Evolutionary conservation across 768 basidiomycete species (phyloP).

Genomic region (Mrakia frigida): DNA sequence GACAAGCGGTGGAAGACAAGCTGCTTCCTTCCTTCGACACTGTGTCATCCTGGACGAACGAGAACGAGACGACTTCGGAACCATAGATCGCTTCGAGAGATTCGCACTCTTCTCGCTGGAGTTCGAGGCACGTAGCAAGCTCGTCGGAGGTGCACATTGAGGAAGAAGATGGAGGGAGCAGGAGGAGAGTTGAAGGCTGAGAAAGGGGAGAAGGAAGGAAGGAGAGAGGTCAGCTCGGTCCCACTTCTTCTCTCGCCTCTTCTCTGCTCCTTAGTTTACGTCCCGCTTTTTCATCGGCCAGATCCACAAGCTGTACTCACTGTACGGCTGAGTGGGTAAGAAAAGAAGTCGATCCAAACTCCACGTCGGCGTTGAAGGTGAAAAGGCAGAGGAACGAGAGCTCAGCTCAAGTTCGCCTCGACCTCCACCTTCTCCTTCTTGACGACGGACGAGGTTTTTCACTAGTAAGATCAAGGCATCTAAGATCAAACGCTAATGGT

Average conservation of each 20-base stretch:
- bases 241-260: not conserved
- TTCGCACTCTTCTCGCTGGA: conserved; percentile 11
- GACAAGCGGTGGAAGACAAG: not conserved
- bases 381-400: too few species aligned
- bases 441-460: too few species aligned
- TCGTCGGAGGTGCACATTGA: not conserved
- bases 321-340: not conserved
- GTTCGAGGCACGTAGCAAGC: not conserved
- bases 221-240: not conserved
- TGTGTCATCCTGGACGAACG: not conserved
- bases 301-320: not conserved
- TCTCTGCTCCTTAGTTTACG: not conserved
- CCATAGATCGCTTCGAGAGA: conserved; percentile 14
- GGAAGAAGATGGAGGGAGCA: too few species aligned
- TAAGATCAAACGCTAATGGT: too few species aligned
- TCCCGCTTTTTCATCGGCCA: not conserved
- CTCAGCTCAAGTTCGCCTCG: too few species aligned
- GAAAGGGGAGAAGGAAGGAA: not conserved
- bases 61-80: conserved; percentile 4
- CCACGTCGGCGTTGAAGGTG: too few species aligned
- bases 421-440: too few species aligned
- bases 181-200: not conserved
- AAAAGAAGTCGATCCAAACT: not conserved
- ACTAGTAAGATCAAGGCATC: too few species aligned
- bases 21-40: not conserved